Evolutionary conservation across 2,329 filamentous ascomycete species (phyloP), one percentile per base, ranked within the genome.

Genomic region (Penicillium digitatum): DNA sequence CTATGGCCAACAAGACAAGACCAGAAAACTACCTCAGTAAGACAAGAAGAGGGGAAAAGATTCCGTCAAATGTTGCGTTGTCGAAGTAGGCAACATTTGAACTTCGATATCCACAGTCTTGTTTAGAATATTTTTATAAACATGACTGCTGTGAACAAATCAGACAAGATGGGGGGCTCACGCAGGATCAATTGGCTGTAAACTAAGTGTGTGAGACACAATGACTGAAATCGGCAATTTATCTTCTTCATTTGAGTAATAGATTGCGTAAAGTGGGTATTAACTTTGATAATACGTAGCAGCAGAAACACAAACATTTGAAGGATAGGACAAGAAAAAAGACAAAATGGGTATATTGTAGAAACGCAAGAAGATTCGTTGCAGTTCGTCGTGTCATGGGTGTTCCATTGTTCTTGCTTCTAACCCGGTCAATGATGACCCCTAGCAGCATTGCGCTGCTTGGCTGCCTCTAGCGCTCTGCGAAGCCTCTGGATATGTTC

Each of bases 401-500:
- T 43, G 20, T 31, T 16, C 34, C 38, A 20, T 11, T 24, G 16
- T 26, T 26, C 22, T 29, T 27, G 27, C 31, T 44, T 27, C 31
- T n/a, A 39, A 49, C 40, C 14, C 11, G n/a, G 31, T 55, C 43
- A 62, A 48, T 60, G 53, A 40, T 60, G 62, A 42, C 51, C 56
- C 37, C 66, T 70, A 31, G 68, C 70, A 6, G 74, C 78, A 68
- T 83, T 82, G 58, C 81, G 74, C 68, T 72, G 76, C 70, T 82
- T 82, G 9, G 81, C 81, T 54, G 78, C 76, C 57, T 82, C 79
- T 51, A 83, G 65, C 31, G 80, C 80, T 59, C 70, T 76, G 43
- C 74, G 76, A 47, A 82, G 64, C 59, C 80, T 72, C 55, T 74
- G 70, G 56, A 79, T 72, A 62, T 78, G 78, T 56, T 78, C 75